Base-by-base conservation (phyloP, 2,329 filamentous ascomycete species). In the Coniochaeta hoffmannii region DNA sequence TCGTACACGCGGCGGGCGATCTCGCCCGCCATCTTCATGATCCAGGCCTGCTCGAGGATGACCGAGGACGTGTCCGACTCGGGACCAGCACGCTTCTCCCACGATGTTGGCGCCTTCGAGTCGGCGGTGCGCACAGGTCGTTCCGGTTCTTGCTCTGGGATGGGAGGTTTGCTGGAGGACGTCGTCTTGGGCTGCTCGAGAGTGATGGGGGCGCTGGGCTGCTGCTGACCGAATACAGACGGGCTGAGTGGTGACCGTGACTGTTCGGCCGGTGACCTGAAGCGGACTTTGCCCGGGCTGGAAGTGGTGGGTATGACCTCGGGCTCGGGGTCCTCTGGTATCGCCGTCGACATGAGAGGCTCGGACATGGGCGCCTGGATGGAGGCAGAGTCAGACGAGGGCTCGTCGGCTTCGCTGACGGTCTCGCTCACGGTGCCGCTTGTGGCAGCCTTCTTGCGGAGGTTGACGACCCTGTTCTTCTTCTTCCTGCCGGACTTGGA, bases 21-120 rank as follows among this genome's bases (percentile, higher is more conserved):
- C 70, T 97, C 94, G 60, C 86, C 87, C 5, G 93, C 92, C 83
- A 99, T 94, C 75, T 96, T 94, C 75, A 87, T 85, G 72, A 94
- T 88, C 88, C 89, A 94, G 2, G 89, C 89, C 69, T 90, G 87
- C 67, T 91, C 88, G 26, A 90, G 75, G 51, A 90, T 89, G 28
- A 79, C 76, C 0, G 80, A 80, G 12, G 79, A 76, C 5, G 73
- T 76, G 31, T 82, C 79, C 1, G 77, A 78, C 61, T 65, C 64
- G 57, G 68, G 66, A 64, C 63, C 61, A 8, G 57, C 55, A 24
- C 60, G 56, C 53, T 63, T 60, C 10, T 62, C 61, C 14, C 66
- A 64, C 58, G 65, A 62, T 52, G 62, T 68, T 15, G 61, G 62
- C 35, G 62, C 66, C 53, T 70, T 63, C 5, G n/a, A n/a, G n/a